Evolutionary conservation across 108 stramenopile species (phyloP).

Genomic region (Mediolabrus comicus): DNA sequence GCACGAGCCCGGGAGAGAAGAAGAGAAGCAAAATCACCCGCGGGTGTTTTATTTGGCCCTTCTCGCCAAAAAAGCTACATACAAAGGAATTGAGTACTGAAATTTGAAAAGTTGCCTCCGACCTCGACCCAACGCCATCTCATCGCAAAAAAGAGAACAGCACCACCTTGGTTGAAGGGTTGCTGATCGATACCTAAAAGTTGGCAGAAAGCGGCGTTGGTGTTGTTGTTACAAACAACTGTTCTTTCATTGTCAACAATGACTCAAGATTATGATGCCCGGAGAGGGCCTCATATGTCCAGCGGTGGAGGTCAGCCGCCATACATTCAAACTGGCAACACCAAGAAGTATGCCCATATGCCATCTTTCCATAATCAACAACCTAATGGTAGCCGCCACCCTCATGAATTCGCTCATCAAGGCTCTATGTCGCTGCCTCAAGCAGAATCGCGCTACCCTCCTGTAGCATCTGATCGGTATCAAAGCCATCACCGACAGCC

Average conservation of each 20-base stretch:
- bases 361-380: neutral
- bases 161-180: too few relatives aligned
- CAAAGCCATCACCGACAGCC: slow-evolving; percentile 3
- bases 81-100: too few relatives aligned
- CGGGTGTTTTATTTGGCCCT: too few relatives aligned
- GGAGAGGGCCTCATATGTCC: neutral
- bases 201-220: too few relatives aligned
- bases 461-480: neutral
- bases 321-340: neutral
- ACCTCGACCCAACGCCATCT: too few relatives aligned
- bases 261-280: neutral
- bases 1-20: too few relatives aligned
- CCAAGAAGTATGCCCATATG: neutral
- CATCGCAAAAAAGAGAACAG: too few relatives aligned
- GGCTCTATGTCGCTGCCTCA: neutral
- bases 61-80: too few relatives aligned
- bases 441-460: slow-evolving; percentile 20
- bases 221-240: neutral
- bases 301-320: neutral
- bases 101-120: too few relatives aligned
- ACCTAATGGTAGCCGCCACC: neutral
- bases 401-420: neutral
- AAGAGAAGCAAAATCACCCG: too few relatives aligned
- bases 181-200: too few relatives aligned
- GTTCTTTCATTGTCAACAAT: neutral